Conservation (phyloP, 1,284 basidiomycete species). For the Moesziomyces antarcticus region DNA sequence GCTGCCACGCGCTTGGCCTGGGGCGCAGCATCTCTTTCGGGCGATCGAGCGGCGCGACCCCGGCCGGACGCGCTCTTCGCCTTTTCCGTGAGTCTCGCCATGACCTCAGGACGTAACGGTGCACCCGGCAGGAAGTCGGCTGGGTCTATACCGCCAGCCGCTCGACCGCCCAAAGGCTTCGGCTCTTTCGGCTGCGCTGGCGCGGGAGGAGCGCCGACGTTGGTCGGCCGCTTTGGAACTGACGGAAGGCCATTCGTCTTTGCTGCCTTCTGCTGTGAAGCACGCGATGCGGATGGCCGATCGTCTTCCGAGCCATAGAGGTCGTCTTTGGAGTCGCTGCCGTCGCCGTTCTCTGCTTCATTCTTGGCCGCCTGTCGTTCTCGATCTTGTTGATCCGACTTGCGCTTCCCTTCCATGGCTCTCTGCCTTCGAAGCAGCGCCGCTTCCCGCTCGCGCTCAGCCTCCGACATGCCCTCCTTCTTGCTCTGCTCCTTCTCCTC, state of each 20-base stretch:
- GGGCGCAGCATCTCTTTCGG: conserved; percentile 12
- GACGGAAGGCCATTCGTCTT: neutral
- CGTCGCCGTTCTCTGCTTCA: conserved; percentile 6
- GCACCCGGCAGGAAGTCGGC: conserved; percentile 56
- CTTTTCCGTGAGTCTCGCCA: conserved; percentile 32
- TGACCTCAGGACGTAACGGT: conserved; percentile 32
- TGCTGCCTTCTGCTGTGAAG: conserved; percentile 3
- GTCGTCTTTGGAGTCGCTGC: conserved; percentile 19
- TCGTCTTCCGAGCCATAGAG: conserved; percentile 41
- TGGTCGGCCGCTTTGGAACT: neutral
- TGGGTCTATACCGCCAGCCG: conserved; percentile 42
- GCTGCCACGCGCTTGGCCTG: conserved; percentile 8
- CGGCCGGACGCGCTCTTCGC: conserved; percentile 4
- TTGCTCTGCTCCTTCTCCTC: conserved; percentile 21
- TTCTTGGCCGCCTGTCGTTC: conserved; percentile 18
- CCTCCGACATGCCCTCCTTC: conserved; percentile 16
- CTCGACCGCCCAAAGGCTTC: conserved; percentile 9
- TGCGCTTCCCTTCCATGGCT: conserved; percentile 50
- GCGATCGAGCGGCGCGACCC: conserved; percentile 10
- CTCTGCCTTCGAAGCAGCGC: conserved; percentile 38
- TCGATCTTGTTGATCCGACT: conserved; percentile 24
- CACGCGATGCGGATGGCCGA: neutral
- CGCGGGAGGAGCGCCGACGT: conserved; percentile 1
- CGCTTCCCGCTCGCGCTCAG: conserved; percentile 36
- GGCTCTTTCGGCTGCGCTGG: conserved; percentile 15